Evolutionary conservation across 331 rosid species (phyloP), one percentile per base, ranked within the genome.

Genomic region (Dryas integrifolia): DNA sequence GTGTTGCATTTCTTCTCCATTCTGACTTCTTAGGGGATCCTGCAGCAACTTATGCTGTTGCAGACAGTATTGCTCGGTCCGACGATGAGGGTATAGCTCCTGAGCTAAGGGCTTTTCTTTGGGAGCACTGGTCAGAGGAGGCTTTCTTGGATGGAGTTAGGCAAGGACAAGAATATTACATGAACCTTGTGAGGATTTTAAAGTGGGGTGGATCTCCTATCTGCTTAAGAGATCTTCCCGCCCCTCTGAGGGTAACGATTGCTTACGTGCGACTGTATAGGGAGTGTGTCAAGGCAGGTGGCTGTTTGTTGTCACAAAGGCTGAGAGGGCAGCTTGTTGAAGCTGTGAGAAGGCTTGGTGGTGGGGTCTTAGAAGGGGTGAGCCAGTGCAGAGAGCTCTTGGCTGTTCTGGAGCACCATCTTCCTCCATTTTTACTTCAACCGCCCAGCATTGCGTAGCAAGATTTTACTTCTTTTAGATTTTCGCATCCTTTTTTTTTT

Each of bases 11-110:
- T 87, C 97, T 92, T 72, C 96, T 92, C 65, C 83, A 81, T 67
- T 84, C 97, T 8, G 88, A 92, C 79, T 92, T 92, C 88, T 82
- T 92, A 52, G 93, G 97, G 1, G 96, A 92, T 72, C 88, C 96
- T 21, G 83, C 88, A 67, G 86, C 97, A 51, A 92, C 96, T 50
- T 92, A 92, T 74, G 91, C 96, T 56, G 93, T 92, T 64, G 96
- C 96, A 11, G 90, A 92, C 75, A 86, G 81, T 70, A 92, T 92
- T 48, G 89, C 97, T 48, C 84, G 75, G 82, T 87, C 96, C 5
- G 85, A 86, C 49, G 93, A 89, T 2, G 92, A 84, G 76, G 82
- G 81, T 64, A 85, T 92, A 70, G 89, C 97, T 56, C 92, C 96
- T 0, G 90, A 87, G 76, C 84, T 92, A 8, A 89, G 79, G 81